Percentiles rank a stretch among this genome's conserved stretches.
Evolutionary conservation across 768 basidiomycete species (phyloP).

Genomic region (Gloeophyllum trabeum): DNA sequence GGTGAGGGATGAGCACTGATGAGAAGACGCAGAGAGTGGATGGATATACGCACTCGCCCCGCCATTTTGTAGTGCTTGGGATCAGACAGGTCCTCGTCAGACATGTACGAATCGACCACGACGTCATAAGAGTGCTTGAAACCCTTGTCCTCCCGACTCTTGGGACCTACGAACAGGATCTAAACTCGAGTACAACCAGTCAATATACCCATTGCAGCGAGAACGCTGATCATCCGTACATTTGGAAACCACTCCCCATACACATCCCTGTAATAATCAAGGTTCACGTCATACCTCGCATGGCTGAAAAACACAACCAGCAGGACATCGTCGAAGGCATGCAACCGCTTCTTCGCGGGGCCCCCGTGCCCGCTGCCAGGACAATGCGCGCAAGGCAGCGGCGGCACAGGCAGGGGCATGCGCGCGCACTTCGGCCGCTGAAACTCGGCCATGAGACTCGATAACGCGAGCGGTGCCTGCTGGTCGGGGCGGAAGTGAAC

Average conservation of each 20-base stretch:
- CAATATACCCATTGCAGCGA: not conserved
- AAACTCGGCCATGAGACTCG: too few species aligned
- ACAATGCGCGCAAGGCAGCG: too few species aligned
- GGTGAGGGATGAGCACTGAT: not conserved
- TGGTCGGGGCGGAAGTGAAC: too few species aligned
- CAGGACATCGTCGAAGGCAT: conserved; percentile 28
- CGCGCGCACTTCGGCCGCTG: too few species aligned
- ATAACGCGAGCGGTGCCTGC: too few species aligned
- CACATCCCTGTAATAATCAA: conserved; percentile 34
- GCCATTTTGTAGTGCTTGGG: conserved; percentile 28
- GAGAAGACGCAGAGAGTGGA: conserved; percentile 5
- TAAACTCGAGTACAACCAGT: conserved; percentile 11
- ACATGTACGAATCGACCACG: conserved; percentile 33
- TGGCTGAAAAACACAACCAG: conserved; percentile 42
- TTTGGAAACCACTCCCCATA: conserved; percentile 39
- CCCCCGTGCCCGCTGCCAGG: too few species aligned
- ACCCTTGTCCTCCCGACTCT: conserved; percentile 32
- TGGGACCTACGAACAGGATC: conserved; percentile 39
- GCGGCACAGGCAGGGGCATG: too few species aligned
- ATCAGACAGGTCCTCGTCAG: conserved; percentile 28
- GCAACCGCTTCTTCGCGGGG: too few species aligned
- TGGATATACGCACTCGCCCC: conserved; percentile 22
- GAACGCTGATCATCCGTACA: conserved; percentile 17
- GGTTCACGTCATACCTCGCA: conserved; percentile 30
- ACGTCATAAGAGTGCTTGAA: conserved; percentile 39